Base-by-base conservation (phyloP, 371 early-diverging fungal species). In the Lichtheimia ornata region DNA sequence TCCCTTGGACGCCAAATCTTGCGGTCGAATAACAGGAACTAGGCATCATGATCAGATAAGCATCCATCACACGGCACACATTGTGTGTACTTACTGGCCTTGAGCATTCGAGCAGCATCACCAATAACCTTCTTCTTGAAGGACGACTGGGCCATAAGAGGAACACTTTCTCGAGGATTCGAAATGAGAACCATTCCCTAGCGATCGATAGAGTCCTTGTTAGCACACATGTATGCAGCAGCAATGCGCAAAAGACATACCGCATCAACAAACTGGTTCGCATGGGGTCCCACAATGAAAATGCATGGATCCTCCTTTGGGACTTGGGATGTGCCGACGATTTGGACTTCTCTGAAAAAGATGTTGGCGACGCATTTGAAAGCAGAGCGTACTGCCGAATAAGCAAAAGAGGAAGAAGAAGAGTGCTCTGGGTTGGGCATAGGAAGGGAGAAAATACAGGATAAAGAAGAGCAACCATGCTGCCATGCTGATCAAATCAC, bases 221-320 rank as follows among this genome's bases (percentile, higher is more conserved):
- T 9, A 30, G 13, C 20, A 25, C 43, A 11, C 22, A 7, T 25
- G 13, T 12, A 5, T 49, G n/a, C 14, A 30, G 9, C 17, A 42
- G 12, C 4, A 17, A 22, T 22, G 22, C 3, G 14, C 20, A 42
- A 28, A 53, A 15, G 47, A 2, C n/a, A 35, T 43, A 63, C n/a
- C 13, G 63, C 54, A 28, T 51, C 49, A 17, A 73, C 65, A 73
- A 81, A 84, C 72, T 94, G 95, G 72, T 93, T 93, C 42, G 90
- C 88, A 81, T 94, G 95, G 45, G 95, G 95, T 0, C 91, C 94
- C 15, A 85, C 87, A 47, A 91, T 88, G 72, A 94, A 94, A 43
- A 94, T 88, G 58, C 91, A 87, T 5, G 93, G 92, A 13, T 88
- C 91, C 2, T 77, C 78, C 30, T 65, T 62, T 3, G 95, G 95